Evolutionary conservation across 2,329 filamentous ascomycete species (phyloP).

Genomic region (Fonsecaea pedrosoi): DNA sequence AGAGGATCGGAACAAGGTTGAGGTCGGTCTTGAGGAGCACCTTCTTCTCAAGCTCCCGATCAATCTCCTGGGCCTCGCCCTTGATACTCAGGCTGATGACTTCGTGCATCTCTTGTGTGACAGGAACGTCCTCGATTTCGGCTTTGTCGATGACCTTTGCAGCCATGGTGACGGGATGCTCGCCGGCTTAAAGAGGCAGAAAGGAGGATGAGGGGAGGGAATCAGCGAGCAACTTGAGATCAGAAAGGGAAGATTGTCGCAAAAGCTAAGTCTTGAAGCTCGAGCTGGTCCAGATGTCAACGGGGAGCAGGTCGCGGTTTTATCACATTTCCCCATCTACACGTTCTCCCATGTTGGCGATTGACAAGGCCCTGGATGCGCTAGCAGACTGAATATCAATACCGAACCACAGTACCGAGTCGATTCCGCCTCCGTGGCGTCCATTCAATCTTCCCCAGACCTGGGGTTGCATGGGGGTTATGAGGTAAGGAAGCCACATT

Average conservation of each 20-base stretch:
- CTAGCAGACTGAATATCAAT: slow-evolving; percentile 4
- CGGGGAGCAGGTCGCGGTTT: neutral
- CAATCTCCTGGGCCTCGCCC: slow-evolving; percentile 36
- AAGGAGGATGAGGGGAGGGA: neutral
- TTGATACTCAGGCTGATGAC: slow-evolving; percentile 28
- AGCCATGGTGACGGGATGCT: slow-evolving; percentile 17
- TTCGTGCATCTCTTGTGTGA: slow-evolving; percentile 22
- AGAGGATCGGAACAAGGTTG: slow-evolving; percentile 57
- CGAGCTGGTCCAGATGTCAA: neutral
- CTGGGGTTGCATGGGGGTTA: slow-evolving; percentile 9
- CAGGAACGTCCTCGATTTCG: slow-evolving; percentile 34
- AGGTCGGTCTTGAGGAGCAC: slow-evolving; percentile 58
- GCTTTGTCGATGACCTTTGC: slow-evolving; percentile 24
- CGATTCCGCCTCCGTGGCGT: slow-evolving; percentile 21
- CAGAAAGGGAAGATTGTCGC: neutral
- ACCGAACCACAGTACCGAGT: slow-evolving; percentile 12
- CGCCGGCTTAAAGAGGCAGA: neutral
- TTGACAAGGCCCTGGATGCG: neutral
- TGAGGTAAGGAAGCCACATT: neutral
- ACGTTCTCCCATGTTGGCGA: neutral
- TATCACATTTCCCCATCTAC: slow-evolving; percentile 2
- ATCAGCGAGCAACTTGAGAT: neutral
- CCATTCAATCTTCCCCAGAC: slow-evolving; percentile 21
- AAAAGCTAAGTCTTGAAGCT: neutral
- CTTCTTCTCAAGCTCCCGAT: slow-evolving; percentile 52